A percentile compares a stretch with the other conserved stretches of the same genome.
Evolutionary conservation across 2,329 filamentous ascomycete species (phyloP).

Genomic region (Aspergillus caelatus): DNA sequence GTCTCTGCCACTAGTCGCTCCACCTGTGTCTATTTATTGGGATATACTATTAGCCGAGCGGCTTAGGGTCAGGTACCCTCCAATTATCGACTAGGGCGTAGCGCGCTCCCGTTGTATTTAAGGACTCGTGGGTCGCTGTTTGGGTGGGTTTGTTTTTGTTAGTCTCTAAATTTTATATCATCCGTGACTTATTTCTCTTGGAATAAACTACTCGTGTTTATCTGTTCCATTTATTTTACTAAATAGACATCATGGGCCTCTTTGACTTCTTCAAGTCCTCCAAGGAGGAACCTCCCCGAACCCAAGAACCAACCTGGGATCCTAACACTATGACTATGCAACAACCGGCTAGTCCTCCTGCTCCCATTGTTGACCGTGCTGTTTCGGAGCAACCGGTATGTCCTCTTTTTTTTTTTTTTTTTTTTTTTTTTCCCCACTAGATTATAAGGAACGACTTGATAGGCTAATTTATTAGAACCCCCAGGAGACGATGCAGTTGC

Average conservation of each 20-base stretch:
- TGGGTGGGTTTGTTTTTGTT: neutral
- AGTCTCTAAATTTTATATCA: too few relatives aligned
- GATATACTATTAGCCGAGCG: neutral
- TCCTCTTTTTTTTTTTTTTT: too few relatives aligned
- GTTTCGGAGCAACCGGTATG: slow-evolving; percentile 29
- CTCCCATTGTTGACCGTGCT: slow-evolving; percentile 22
- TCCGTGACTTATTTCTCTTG: too few relatives aligned
- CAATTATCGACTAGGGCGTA: neutral
- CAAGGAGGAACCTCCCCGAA: slow-evolving; percentile 19
- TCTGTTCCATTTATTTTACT: neutral
- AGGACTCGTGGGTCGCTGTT: neutral
- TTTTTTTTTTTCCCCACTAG: too few relatives aligned
- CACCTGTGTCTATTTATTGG: neutral
- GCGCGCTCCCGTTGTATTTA: neutral
- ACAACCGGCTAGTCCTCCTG: slow-evolving; percentile 28
- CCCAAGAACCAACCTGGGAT: slow-evolving; percentile 26
- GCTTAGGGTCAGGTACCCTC: neutral
- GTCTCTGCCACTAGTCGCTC: neutral
- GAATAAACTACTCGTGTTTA: neutral
- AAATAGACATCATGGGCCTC: slow-evolving; percentile 15
- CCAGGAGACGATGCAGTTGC: slow-evolving; percentile 28
- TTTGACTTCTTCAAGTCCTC: slow-evolving; percentile 33
- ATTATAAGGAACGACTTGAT: too few relatives aligned
- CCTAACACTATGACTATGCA: slow-evolving; percentile 31
- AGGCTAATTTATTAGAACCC: slow-evolving; percentile 11